Conservation (phyloP, 495 filamentous ascomycete species). For the Penicillium canariense region DNA sequence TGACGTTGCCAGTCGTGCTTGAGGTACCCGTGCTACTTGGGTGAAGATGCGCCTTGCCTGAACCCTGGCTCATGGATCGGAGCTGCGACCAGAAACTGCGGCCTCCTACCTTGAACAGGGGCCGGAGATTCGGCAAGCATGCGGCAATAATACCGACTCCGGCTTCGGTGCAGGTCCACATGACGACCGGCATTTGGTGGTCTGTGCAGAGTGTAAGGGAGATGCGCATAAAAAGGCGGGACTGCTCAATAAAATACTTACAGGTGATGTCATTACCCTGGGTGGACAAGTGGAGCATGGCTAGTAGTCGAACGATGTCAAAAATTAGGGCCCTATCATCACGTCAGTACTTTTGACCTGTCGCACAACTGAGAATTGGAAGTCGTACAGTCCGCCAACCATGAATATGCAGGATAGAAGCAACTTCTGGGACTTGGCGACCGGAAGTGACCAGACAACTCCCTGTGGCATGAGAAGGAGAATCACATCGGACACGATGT, state of each 20-base stretch:
- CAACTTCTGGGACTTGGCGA: constrained; percentile 35
- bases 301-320: constrained; percentile 18
- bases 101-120: constrained; percentile 20
- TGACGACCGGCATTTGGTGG: constrained; percentile 26
- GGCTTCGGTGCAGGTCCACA: constrained; percentile 30
- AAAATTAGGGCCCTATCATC: constrained; percentile 22
- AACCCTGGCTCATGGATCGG: constrained; percentile 15
- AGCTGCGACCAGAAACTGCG: constrained; percentile 25
- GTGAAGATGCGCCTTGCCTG: constrained; percentile 12
- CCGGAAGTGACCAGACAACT: constrained; percentile 39
- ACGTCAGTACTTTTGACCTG: not conserved
- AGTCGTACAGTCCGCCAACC: constrained; percentile 37
- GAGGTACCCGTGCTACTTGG: constrained; percentile 2
- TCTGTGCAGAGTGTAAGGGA: constrained; percentile 15
- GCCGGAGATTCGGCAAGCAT: constrained; percentile 28
- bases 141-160: constrained; percentile 28
- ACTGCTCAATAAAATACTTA: constrained; percentile 3
- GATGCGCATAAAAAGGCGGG: not conserved
- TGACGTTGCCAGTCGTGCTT: constrained; percentile 5
- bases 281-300: constrained; percentile 19
- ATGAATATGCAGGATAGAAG: constrained; percentile 41
- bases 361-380: not conserved
- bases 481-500: constrained; percentile 39
- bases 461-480: constrained; percentile 50
- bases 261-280: constrained; percentile 27